Percentiles rank a stretch among this genome's conserved stretches.
These are phyloP conservation scores for Talaromyces funiculosus DNA, from an alignment of 2,329 filamentous ascomycete species.

Conservation along the genomic window DNA sequence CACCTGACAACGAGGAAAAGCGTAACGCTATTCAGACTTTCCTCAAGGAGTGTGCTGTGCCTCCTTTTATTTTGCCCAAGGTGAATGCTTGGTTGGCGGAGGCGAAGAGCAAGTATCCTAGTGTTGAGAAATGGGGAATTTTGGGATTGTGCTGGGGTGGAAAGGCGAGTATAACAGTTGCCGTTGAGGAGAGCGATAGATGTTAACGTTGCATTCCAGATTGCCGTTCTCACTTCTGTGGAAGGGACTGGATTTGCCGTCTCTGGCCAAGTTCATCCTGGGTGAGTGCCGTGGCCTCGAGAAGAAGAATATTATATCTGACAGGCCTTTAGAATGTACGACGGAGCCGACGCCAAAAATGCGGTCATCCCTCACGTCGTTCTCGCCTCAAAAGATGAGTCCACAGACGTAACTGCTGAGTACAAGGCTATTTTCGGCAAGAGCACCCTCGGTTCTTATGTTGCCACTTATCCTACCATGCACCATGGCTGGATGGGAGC, in stretches of 20 bases:
- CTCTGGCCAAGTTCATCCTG: conserved; percentile 33
- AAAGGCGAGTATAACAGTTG: conserved; percentile 48
- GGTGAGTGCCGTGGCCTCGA: conserved; percentile 19
- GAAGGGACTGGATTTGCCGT: conserved; percentile 49
- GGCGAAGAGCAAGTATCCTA: conserved; percentile 48
- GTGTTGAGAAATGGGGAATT: conserved; percentile 55
- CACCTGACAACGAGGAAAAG: conserved; percentile 61
- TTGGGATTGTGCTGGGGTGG: conserved; percentile 68
- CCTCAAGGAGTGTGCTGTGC: conserved; percentile 43
- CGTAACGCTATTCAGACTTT: conserved; percentile 54
- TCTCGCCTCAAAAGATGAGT: conserved; percentile 63
- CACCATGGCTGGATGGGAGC: conserved; percentile 72
- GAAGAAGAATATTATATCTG: too few relatives aligned
- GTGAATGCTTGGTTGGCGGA: conserved; percentile 38
- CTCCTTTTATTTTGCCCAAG: conserved; percentile 24
- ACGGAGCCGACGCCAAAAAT: conserved; percentile 54
- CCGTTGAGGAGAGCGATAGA: conserved; percentile 20
- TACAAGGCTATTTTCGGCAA: conserved; percentile 49
- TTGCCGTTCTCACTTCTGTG: conserved; percentile 42
- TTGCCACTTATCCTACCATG: conserved; percentile 63
- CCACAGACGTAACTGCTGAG: conserved; percentile 46
- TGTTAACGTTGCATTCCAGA: conserved; percentile 17
- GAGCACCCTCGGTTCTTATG: conserved; percentile 50
- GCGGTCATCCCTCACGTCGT: conserved; percentile 58
- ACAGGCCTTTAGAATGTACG: conserved; percentile 28